Base-by-base conservation (phyloP, 441 rosid genomes). In the Capsella rubella region DNA sequence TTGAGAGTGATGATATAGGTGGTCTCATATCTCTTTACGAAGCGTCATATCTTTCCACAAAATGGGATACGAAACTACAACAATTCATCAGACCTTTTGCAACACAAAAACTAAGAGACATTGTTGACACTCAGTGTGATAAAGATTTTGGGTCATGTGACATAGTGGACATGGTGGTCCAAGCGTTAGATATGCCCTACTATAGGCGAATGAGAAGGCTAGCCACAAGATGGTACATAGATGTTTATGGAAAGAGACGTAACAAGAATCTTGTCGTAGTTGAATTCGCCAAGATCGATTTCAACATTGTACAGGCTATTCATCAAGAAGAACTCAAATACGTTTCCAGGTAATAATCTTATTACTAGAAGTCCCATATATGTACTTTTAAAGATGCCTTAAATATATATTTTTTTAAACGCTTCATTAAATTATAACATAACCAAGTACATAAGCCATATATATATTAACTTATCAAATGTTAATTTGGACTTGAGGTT, bases 171-270 rank as follows among this genome's bases (percentile, higher is more conserved):
- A 60, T 84, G 25, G 77, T 72, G 47, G 52, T 25, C 8, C 85
- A 82, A 67, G 81, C 84, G 3, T 51, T 83, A 68, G 85, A 85
- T 50, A 73, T 81, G 73, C 84, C 89, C 4, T 62, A 76, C 34
- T 69, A 78, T 57, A 62, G 79, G 79, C 76, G 80, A 72, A 61
- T 80, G 69, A 39, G 13, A 56, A 76, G 85, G 54, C 67, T 78
- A 43, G 81, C 76, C 12, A 72, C 83, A 1, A 78, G 80, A 42
- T 70, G 66, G 80, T 78, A 74, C 77, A 74, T 85, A 3, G 81
- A 78, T 55, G 52, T 73, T 2, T 85, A 83, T 28, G 74, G 59
- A 18, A 39, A 42, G 78, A 43, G 28, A 29, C 29, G 21, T 1
- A 47, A 78, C 65, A 47, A 16, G 55, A 76, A 69, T 35, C 76